Conservation (phyloP, 169 alveolate species). For the Cyclospora cayetanensis region DNA sequence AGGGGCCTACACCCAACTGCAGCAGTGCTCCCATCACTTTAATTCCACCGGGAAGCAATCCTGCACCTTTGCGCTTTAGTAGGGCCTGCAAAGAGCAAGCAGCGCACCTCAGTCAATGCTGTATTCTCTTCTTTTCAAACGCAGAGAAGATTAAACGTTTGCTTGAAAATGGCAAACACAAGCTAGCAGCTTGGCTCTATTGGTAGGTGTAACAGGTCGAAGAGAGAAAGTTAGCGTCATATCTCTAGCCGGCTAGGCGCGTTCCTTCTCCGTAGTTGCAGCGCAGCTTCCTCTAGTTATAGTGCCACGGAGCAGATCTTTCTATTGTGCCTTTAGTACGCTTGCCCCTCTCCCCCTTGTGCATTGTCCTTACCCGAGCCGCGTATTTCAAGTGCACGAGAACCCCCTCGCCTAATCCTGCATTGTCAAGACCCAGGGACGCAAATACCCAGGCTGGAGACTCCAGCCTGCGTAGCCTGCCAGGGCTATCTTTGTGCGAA, state of each 20-base stretch:
- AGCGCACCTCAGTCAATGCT: too few species aligned
- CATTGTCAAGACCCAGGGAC: slow-evolving; percentile 21
- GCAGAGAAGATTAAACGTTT: too few species aligned
- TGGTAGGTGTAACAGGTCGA: too few species aligned
- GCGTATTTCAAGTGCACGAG: not conserved
- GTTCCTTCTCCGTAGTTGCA: too few species aligned
- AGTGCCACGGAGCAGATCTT: too few species aligned
- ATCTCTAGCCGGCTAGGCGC: too few species aligned
- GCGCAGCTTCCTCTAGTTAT: too few species aligned
- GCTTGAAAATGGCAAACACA: too few species aligned
- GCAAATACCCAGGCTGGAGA: not conserved
- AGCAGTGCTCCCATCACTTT: slow-evolving; percentile 18
- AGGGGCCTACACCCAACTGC: not conserved
- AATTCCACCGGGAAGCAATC: not conserved
- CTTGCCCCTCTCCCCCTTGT: not conserved
- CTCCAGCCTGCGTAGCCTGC: slow-evolving; percentile 13
- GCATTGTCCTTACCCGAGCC: not conserved
- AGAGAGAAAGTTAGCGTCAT: too few species aligned
- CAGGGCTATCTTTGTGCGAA: not conserved
- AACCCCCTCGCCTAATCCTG: slow-evolving; percentile 3
- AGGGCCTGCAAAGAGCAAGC: slow-evolving; percentile 1
- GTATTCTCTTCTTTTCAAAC: too few species aligned
- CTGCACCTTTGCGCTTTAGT: not conserved
- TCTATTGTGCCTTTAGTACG: not conserved
- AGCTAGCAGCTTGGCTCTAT: too few species aligned